Conservation (phyloP, 2,329 filamentous ascomycete species). For the Ophiostoma quercus region DNA sequence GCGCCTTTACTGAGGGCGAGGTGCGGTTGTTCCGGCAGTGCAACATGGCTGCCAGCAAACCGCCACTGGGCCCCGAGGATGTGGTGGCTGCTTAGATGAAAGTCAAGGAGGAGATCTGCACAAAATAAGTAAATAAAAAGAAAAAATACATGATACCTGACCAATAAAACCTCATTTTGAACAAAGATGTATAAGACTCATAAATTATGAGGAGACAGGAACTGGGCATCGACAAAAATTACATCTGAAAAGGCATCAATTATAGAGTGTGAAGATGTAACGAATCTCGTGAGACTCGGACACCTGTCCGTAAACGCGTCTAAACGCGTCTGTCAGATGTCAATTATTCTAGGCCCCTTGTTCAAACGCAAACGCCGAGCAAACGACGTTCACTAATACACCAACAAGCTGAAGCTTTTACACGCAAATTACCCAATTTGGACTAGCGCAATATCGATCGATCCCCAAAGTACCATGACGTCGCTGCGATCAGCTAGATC, state of each 20-base stretch:
- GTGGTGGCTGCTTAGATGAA: neutral
- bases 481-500: neutral
- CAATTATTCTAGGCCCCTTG: no score
- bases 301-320: neutral
- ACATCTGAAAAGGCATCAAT: no score
- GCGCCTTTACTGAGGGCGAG: slow-evolving; percentile 67
- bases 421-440: neutral
- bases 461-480: slow-evolving; percentile 12
- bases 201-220: no score
- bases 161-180: neutral
- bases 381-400: neutral
- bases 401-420: neutral
- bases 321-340: neutral
- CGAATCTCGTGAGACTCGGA: neutral
- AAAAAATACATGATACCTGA: neutral
- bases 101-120: neutral
- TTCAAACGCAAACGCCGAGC: no score
- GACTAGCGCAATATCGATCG: neutral
- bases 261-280: no score
- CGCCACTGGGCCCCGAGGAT: slow-evolving; percentile 24
- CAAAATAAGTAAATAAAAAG: neutral
- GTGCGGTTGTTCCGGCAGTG: slow-evolving; percentile 72
- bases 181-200: neutral
- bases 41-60: slow-evolving; percentile 61
- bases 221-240: no score